Conservation (phyloP, 2,329 filamentous ascomycete species). For the Aspergillus phoenicis region DNA sequence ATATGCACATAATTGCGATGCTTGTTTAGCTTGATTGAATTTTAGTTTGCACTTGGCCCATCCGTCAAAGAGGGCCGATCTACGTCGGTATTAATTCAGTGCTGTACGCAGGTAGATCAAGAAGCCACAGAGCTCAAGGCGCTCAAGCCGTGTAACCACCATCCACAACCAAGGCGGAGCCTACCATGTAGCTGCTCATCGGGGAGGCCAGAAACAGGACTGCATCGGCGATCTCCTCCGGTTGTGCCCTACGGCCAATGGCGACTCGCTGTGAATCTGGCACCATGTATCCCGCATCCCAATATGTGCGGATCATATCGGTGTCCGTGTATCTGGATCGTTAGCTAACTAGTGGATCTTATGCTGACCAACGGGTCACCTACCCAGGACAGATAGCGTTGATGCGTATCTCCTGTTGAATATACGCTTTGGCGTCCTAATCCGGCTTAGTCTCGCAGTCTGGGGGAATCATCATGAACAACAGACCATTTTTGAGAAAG, state of each 20-base stretch:
- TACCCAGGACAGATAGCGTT: slow-evolving; percentile 61
- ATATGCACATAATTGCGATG: no score
- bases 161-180: slow-evolving; percentile 33
- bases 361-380: background rate
- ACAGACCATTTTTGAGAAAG: slow-evolving; percentile 27
- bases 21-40: background rate
- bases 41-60: background rate
- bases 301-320: slow-evolving; percentile 23
- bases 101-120: background rate
- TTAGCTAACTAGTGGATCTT: background rate
- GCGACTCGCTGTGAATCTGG: slow-evolving; percentile 31
- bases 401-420: slow-evolving; percentile 56
- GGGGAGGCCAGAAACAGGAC: slow-evolving; percentile 50
- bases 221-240: slow-evolving; percentile 46
- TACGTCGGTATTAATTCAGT: background rate
- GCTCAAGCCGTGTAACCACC: slow-evolving; percentile 28
- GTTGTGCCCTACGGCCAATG: slow-evolving; percentile 51
- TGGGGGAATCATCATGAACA: background rate
- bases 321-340: slow-evolving; percentile 27
- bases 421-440: slow-evolving; percentile 53
- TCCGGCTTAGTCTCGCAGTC: slow-evolving; percentile 8
- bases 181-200: slow-evolving; percentile 50
- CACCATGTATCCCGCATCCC: background rate
- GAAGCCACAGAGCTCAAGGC: no score
- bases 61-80: background rate